Evolutionary conservation across 2,329 filamentous ascomycete species (phyloP).

Genomic region (Orbilia ellipsospora): DNA sequence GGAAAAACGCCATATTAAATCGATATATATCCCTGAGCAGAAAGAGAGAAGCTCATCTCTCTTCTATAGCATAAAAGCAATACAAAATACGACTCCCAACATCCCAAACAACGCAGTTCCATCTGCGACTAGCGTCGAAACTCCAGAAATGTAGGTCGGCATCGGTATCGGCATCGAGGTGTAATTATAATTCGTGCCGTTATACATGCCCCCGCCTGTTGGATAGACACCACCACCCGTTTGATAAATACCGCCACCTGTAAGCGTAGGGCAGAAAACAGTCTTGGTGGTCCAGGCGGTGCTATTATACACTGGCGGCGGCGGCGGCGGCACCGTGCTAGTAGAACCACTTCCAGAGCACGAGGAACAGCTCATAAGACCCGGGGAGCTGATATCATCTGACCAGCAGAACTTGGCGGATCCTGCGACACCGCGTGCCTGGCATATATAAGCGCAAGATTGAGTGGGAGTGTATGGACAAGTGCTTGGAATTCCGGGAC

Average conservation of each 20-base stretch:
- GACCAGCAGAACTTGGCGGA: conserved; percentile 20
- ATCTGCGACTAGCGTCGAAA: too few species aligned
- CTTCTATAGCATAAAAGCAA: too few species aligned
- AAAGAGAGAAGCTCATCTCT: too few species aligned
- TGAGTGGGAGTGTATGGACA: background rate
- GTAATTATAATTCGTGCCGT: background rate
- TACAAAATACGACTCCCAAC: too few species aligned
- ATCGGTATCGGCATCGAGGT: too few species aligned
- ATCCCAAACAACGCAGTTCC: too few species aligned
- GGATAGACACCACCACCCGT: background rate
- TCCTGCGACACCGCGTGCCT: conserved; percentile 11
- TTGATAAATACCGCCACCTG: background rate
- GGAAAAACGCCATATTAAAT: too few species aligned
- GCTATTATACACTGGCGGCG: background rate
- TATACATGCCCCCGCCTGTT: background rate
- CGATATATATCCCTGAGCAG: too few species aligned
- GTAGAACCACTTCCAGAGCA: conserved; percentile 2
- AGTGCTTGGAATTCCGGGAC: conserved; percentile 16
- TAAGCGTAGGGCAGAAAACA: too few species aligned
- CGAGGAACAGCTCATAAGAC: conserved; percentile 3
- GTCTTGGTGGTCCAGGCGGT: background rate
- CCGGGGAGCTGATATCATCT: conserved; percentile 7
- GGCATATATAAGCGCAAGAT: conserved; percentile 18
- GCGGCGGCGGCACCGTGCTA: background rate
- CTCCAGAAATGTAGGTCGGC: too few species aligned